Conservation (phyloP, 352 stramenopile genomes). For the Aphanomyces cochlioides region DNA sequence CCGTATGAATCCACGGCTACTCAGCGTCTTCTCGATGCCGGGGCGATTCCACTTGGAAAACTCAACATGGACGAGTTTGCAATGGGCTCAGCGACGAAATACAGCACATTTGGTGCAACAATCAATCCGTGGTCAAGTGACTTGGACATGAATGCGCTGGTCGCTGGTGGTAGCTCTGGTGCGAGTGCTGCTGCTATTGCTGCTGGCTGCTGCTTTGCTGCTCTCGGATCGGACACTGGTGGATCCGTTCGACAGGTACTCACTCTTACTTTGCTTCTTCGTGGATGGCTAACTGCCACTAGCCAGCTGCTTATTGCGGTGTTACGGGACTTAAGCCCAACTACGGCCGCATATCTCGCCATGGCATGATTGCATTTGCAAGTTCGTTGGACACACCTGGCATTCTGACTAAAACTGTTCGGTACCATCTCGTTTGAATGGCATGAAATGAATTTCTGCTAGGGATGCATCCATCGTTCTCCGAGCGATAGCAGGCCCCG, state of each 20-base stretch:
- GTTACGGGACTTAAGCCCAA: constrained; percentile 96
- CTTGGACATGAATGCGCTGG: constrained; percentile 48
- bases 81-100: constrained; percentile 95
- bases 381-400: constrained; percentile 96
- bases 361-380: constrained; percentile 96
- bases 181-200: constrained; percentile 92
- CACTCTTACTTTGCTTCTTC: neutral
- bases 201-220: constrained; percentile 86
- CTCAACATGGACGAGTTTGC: constrained; percentile 99
- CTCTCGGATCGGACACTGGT: constrained; percentile 96
- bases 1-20: constrained; percentile 88
- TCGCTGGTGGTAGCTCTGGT: constrained; percentile 92
- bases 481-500: constrained; percentile 70
- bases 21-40: constrained; percentile 77
- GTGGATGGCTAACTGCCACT: neutral
- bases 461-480: constrained; percentile 79
- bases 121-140: constrained; percentile 85
- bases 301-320: constrained; percentile 93
- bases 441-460: neutral
- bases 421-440: constrained; percentile 34
- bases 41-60: constrained; percentile 92
- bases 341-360: constrained; percentile 94
- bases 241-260: constrained; percentile 91
- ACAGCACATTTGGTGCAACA: constrained; percentile 83
- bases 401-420: constrained; percentile 86